Evolutionary conservation across 2,329 filamentous ascomycete species (phyloP).

Genomic region (Colletotrichum paranaense): DNA sequence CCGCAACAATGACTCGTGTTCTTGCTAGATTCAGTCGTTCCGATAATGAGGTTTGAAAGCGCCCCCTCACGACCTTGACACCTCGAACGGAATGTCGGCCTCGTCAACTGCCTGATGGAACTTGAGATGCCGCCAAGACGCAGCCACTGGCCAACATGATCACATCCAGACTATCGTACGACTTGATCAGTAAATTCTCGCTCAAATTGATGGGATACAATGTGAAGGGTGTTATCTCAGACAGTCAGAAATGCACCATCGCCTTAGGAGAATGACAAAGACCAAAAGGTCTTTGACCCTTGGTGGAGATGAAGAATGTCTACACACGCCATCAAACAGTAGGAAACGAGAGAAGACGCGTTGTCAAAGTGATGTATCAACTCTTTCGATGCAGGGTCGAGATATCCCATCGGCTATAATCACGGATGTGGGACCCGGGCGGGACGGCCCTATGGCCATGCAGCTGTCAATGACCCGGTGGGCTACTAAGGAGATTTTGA

Average conservation of each 20-base stretch:
- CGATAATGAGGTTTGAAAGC: not conserved
- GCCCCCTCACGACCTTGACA: not conserved
- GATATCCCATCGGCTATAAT: too few relatives aligned
- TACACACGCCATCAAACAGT: too few relatives aligned
- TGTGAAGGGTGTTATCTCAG: not conserved
- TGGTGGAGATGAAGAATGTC: too few relatives aligned
- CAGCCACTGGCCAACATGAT: not conserved
- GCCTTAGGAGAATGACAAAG: not conserved
- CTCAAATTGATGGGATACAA: not conserved
- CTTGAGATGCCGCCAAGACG: not conserved
- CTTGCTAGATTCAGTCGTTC: not conserved
- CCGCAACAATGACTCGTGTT: not conserved
- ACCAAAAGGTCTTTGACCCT: not conserved
- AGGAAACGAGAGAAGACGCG: too few relatives aligned
- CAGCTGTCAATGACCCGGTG: too few relatives aligned
- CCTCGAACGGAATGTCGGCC: not conserved
- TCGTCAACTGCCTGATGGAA: not conserved
- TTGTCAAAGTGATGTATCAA: too few relatives aligned
- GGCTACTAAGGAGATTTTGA: too few relatives aligned
- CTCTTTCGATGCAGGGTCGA: too few relatives aligned
- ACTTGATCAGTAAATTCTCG: not conserved
- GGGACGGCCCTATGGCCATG: too few relatives aligned
- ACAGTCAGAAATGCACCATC: not conserved
- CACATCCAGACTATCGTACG: not conserved
- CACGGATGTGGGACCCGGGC: too few relatives aligned